Percentiles rank a stretch among this genome's conserved stretches.
Conservation (phyloP, 2,329 filamentous ascomycete genomes). For the Hypoxylon sp. region DNA sequence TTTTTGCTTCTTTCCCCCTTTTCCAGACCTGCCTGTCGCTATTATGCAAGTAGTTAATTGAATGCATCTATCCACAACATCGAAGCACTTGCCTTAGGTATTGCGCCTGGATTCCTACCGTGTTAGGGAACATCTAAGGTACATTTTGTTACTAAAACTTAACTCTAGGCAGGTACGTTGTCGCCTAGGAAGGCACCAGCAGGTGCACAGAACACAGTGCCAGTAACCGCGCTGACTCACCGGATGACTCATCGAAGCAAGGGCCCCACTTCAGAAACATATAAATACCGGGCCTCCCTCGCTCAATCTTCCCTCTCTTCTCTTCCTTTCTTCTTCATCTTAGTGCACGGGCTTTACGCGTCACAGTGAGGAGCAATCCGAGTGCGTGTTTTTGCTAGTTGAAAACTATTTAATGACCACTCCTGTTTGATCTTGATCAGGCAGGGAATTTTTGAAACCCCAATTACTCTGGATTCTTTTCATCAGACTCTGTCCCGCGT, state of each 20-base stretch:
- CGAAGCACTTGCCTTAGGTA: background rate
- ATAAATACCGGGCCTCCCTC: slow-evolving; percentile 38
- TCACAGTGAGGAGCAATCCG: slow-evolving; percentile 90
- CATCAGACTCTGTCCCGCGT: slow-evolving; percentile 61
- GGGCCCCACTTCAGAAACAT: slow-evolving; percentile 20
- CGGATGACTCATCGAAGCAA: background rate
- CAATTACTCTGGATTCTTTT: slow-evolving; percentile 60
- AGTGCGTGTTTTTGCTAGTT: slow-evolving; percentile 92
- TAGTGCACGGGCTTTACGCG: slow-evolving; percentile 84
- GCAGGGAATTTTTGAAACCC: slow-evolving; percentile 83
- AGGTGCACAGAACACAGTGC: background rate
- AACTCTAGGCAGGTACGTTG: background rate
- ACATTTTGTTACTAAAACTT: background rate
- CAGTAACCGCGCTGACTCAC: background rate
- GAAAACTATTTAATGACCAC: slow-evolving; percentile 88
- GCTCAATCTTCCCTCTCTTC: slow-evolving; percentile 43
- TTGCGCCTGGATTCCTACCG: background rate
- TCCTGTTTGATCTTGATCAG: slow-evolving; percentile 76
- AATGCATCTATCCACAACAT: background rate
- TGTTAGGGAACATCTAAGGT: background rate
- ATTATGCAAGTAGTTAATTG: background rate
- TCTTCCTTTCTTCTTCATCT: slow-evolving; percentile 66
- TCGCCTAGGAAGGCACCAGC: background rate
- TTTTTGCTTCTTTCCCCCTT: background rate
- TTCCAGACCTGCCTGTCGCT: background rate